These are phyloP conservation scores for Chimonanthus salicifolius DNA, from an alignment of 164 flowering plant genomes.

Conservation along the genomic window DNA sequence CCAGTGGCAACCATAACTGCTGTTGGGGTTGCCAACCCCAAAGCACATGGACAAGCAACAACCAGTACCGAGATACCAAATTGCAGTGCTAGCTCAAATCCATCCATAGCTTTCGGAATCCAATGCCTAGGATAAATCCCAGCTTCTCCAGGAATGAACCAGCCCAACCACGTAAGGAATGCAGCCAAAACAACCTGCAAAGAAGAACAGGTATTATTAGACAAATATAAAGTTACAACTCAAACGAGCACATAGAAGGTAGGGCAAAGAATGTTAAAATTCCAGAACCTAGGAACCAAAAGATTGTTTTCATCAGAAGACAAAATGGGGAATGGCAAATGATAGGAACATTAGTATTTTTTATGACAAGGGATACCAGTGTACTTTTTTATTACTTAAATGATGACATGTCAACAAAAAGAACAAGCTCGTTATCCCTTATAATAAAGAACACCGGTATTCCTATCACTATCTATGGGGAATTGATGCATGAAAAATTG, in stretches of 20 bases:
- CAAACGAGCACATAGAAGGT: neutral
- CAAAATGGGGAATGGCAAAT: neutral
- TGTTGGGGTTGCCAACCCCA: constrained; percentile 94
- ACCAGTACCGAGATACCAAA: constrained; percentile 93
- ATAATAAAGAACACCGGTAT: too few relatives aligned
- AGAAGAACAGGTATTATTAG: neutral
- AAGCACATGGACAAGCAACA: constrained; percentile 97
- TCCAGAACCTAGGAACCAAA: neutral
- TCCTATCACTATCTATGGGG: too few relatives aligned
- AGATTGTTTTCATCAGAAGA: neutral
- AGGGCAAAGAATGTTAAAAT: neutral
- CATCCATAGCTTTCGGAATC: constrained; percentile 83
- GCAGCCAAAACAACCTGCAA: constrained; percentile 74
- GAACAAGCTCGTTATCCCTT: too few relatives aligned
- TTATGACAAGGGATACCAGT: too few relatives aligned
- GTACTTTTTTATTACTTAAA: too few relatives aligned
- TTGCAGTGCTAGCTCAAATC: constrained; percentile 86
- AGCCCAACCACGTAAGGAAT: constrained; percentile 72
- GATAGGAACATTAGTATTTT: too few relatives aligned
- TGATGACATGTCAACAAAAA: too few relatives aligned
- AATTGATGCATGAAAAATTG: too few relatives aligned
- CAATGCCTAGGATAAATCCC: constrained; percentile 63
- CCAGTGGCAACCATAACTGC: constrained; percentile 99
- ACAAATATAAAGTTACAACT: neutral
- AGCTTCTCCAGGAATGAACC: constrained; percentile 74